Base-by-base conservation (phyloP, 2,329 filamentous ascomycete genomes). In the Verticillium zaregamsianum region DNA sequence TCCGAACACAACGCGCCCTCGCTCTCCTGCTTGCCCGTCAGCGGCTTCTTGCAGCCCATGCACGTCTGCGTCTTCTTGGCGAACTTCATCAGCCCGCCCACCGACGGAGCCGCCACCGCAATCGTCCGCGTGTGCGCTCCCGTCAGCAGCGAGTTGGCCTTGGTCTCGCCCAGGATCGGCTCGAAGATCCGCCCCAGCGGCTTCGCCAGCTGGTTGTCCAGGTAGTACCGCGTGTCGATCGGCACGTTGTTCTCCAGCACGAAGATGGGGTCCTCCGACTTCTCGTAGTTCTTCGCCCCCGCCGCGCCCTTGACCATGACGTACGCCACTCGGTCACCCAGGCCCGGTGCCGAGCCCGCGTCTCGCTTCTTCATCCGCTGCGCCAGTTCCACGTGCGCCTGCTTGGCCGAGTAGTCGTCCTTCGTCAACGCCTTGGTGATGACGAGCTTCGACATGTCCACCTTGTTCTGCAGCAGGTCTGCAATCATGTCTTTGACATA, bases 391-490 rank as follows among this genome's bases (percentile, higher is more conserved):
- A 96, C 92, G 75, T 99, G 95, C 2, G 95, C 94, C 80, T 98
- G 94, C 76, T 97, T 98, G 59, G 88, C 90, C 12, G 89, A 87
- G 74, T 99, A 99, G 72, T 92, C 90, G 52, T 87, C 86, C 74
- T 99, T 99, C 15, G 94, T 90, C 25, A 99, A 83, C 0, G 95
- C 95, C 77, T 99, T 99, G 32, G 95, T 99, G 71, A 99, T 99
- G 74, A 99, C 96, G 20, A 99, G 88, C 76, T 99, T 98, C 40
- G 94, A 97, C 91, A 99, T 96, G 78, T 99, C 95, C 69, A 99
- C 83, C 76, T 96, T 97, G 81, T 99, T 99, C 73, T 98, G 95
- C 45, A 99, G 81, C 20, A 99, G 84, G 72, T 97, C 93, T 9
- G 95, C 91, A 71, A 99, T 99, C 55, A 90, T 97, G 65, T 95